A percentile compares a stretch with the other conserved stretches of the same genome.
Evolutionary conservation across 345 rosid genomes (phyloP).

Genomic region (Pistacia vera): DNA sequence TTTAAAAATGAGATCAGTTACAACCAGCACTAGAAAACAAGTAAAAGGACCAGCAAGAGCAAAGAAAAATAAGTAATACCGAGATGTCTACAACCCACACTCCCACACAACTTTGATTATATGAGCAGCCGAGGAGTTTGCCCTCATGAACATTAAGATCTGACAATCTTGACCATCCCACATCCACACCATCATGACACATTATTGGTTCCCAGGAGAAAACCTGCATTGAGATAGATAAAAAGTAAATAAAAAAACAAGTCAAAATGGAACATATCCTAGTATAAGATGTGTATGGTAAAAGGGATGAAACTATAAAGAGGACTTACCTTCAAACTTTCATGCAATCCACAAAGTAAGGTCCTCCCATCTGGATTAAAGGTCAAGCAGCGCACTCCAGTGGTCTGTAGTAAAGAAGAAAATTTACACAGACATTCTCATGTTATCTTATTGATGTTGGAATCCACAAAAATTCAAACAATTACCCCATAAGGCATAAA

Average conservation of each 20-base stretch:
- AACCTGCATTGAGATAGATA: constrained; percentile 47
- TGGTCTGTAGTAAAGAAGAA: constrained; percentile 48
- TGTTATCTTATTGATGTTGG: constrained; percentile 11
- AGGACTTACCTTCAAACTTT: constrained; percentile 72
- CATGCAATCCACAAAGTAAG: constrained; percentile 93
- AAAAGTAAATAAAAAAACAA: constrained; percentile 16
- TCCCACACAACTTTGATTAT: constrained; percentile 96
- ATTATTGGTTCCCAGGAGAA: constrained; percentile 97
- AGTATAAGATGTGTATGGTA: background rate
- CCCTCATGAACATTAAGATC: constrained; percentile 97
- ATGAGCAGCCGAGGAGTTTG: constrained; percentile 98
- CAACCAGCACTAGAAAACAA: constrained; percentile 22
- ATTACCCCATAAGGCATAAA: constrained; percentile 17
- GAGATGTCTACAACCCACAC: constrained; percentile 98
- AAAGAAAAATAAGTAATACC: constrained; percentile 44
- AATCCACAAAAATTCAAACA: background rate
- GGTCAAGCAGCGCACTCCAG: constrained; percentile 91
- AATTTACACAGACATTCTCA: constrained; percentile 2
- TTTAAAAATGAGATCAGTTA: constrained; percentile 10
- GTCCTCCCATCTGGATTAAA: constrained; percentile 97
- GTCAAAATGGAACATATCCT: constrained; percentile 15
- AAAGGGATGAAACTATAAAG: constrained; percentile 11
- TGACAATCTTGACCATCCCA: constrained; percentile 97
- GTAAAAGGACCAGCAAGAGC: constrained; percentile 15
- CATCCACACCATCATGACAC: constrained; percentile 91